Base-by-base conservation (phyloP, 2,329 filamentous ascomycete species). In the Hypoxylon sp. region DNA sequence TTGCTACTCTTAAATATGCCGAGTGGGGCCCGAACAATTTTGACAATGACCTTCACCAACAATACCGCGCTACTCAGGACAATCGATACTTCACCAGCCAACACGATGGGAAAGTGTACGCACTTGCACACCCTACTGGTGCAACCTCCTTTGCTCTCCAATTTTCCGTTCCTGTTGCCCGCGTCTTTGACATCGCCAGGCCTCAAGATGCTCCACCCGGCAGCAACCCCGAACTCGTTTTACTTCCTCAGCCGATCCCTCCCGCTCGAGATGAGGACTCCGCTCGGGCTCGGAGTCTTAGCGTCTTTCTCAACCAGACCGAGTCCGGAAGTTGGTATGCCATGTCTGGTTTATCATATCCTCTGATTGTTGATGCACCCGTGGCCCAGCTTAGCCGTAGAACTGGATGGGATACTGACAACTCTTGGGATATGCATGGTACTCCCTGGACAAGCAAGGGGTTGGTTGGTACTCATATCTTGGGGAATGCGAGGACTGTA, bases 21-120 rank as follows among this genome's bases (percentile, higher is more conserved):
- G 96, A 99, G 79, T 99, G 96, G 96, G 91, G 90, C 0, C 93
- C 94, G 13, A 99, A 99, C 80, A 97, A 92, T 66, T 92, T 91
- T 67, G 95, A 99, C 79, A 88, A 88, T 70, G 96, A 99, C 78
- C 88, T 99, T 5, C 90, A 94, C 74, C 88, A 88, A 54, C 94
- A 98, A 77, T 96, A 98, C 76, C 87, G 87, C 13, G 82, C 85
- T 10, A 94, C 94, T 0, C 91, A 94, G 77, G 94, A 98, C 78
- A 90, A 92, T 73, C 92, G 92, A 68, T 98, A 98, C 80, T 91
- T 98, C 55, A 95, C 95, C 72, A 93, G 91, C 72, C 90, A 90
- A 74, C 92, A 94, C 74, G 93, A 98, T 73, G 96, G 96, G 46
- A 89, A 90, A 39, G 88, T 97, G 1, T 91, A 94, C 74, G 92